Evolutionary conservation across 306 rosid species (phyloP), one percentile per base, ranked within the genome.

Genomic region (Echinosophora koreensis): DNA sequence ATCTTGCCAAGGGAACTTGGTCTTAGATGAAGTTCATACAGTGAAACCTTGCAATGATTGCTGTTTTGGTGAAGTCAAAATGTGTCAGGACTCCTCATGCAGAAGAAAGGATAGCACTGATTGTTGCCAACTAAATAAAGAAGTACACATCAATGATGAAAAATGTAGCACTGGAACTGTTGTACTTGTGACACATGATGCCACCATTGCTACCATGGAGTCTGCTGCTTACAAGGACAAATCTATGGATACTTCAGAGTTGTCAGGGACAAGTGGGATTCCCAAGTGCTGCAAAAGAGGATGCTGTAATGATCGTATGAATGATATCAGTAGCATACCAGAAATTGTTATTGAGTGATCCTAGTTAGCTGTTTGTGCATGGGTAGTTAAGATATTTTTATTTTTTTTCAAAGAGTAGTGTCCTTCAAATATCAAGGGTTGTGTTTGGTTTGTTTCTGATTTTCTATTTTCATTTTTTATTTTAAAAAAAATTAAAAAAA

Each of bases 321-420:
- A 27, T 14, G 4, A 64, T 55, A n/a, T 6, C 6, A 34, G 12
- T 39, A 57, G 12, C 39, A 32, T 66, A 4, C 57, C 64, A 37
- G 84, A 74, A 74, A 66, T 80, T 66, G 57, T 80, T 15, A 74
- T 74, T 8, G 58, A 80, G 76, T 80, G 76, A 80, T 79, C 16
- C 35, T 54, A 10, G 13, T 44, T 44, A 6, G 50, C 3, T 9
- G 4, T 54, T 13, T 22, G 37, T 60, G 37, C 38, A 71, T 18
- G 38, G 64, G 50, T 8, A 39, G 65, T 32, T 22, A 60, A 27
- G 5, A 9, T 3, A n/a, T n/a, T n/a, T n/a, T n/a, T n/a, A n/a
- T n/a, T n/a, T n/a, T n/a, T n/a, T n/a, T n/a, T n/a, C n/a, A n/a
- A 2, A 18, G 10, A 57, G 22, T 22, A 22, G 22, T 22, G 22